A percentile compares a stretch with the other conserved stretches of the same genome.
These are phyloP conservation scores for Prunus fruticosa DNA, from an alignment of 306 rosid genomes.

Conservation along the genomic window DNA sequence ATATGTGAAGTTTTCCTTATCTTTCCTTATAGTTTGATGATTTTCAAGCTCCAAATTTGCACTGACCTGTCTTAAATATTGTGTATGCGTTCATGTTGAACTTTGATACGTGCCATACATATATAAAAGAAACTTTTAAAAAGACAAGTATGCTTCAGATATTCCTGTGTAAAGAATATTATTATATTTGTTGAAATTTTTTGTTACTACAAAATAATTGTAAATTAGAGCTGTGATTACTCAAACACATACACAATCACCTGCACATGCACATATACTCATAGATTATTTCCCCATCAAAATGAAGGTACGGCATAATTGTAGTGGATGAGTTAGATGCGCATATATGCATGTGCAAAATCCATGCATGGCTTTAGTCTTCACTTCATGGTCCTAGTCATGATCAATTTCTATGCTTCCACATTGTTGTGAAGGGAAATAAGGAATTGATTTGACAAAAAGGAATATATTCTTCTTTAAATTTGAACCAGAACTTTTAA, in stretches of 20 bases:
- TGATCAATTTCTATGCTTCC: background rate
- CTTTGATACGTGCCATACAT: background rate
- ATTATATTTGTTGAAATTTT: background rate
- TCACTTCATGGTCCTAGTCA: background rate
- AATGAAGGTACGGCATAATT: too few species aligned
- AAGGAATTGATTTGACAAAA: background rate
- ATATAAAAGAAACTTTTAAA: background rate
- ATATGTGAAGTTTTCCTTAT: background rate
- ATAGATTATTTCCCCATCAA: background rate
- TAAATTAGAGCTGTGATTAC: background rate
- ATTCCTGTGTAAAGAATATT: too few species aligned
- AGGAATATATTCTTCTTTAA: background rate
- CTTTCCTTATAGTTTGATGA: background rate
- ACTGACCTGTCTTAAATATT: background rate
- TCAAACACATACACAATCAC: background rate
- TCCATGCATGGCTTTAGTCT: background rate
- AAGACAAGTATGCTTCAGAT: background rate
- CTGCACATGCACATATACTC: too few species aligned
- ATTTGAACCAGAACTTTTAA: conserved; percentile 2
- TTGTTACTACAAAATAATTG: background rate
- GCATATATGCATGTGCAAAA: background rate
- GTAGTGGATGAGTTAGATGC: too few species aligned
- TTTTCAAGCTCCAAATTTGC: background rate
- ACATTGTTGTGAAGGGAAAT: background rate
- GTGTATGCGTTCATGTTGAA: background rate